A percentile compares a stretch with the other conserved stretches of the same genome.
Conservation (phyloP, 306 rosid genomes). For the Fagus sylvatica region DNA sequence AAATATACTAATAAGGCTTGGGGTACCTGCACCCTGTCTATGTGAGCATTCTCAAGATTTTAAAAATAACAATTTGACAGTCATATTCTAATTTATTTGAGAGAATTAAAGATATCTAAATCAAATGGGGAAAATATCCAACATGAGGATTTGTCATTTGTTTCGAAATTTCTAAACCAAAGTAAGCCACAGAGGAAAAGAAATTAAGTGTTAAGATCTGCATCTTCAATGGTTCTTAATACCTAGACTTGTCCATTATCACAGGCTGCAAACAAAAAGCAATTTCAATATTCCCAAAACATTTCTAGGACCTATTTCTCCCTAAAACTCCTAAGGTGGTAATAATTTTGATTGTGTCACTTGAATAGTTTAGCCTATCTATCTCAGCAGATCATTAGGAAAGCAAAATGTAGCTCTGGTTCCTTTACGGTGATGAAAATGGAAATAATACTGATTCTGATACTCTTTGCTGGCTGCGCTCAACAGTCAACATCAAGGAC, state of each 20-base stretch:
- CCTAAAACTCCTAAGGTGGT: not conserved
- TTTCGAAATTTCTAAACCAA: not conserved
- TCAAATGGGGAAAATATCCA: too few species aligned
- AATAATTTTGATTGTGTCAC: not conserved
- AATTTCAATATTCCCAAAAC: not conserved
- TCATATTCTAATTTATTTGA: not conserved
- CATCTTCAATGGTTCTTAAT: not conserved
- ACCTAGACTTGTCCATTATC: not conserved
- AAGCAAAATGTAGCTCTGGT: not conserved
- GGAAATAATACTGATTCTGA: not conserved
- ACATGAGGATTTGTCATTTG: too few species aligned
- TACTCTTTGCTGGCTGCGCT: not conserved
- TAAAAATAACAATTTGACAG: not conserved
- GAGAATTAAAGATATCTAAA: too few species aligned
- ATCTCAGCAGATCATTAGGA: not conserved
- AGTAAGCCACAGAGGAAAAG: not conserved
- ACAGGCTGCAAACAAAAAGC: not conserved
- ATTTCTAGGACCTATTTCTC: not conserved
- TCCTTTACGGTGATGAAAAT: not conserved
- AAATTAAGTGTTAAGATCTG: not conserved
- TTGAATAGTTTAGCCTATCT: not conserved
- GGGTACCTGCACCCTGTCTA: not conserved
- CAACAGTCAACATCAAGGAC: not conserved
- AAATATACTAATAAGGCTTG: not conserved
- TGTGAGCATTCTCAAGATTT: slow-evolving; percentile 5